These are phyloP conservation scores for Acorus calamus DNA, from an alignment of 106 monocot genomes.

Conservation along the genomic window DNA sequence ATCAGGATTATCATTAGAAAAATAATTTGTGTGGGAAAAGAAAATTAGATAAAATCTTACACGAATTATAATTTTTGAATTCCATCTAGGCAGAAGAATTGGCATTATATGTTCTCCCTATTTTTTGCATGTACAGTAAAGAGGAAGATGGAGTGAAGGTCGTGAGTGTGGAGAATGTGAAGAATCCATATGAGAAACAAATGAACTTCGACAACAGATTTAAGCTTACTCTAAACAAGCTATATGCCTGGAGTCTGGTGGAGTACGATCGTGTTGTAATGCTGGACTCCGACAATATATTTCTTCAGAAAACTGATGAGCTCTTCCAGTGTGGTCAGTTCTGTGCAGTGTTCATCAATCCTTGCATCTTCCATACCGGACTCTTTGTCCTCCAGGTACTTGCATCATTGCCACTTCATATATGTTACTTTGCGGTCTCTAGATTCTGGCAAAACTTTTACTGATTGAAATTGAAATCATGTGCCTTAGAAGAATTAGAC, in stretches of 20 bases:
- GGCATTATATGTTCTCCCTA: too few species aligned
- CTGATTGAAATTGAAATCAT: too few species aligned
- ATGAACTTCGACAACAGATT: slow-evolving; percentile 65
- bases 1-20: too few species aligned
- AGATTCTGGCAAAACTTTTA: too few species aligned
- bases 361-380: slow-evolving; percentile 94
- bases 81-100: too few species aligned
- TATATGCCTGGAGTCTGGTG: slow-evolving; percentile 88
- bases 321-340: slow-evolving; percentile 97
- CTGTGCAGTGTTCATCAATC: slow-evolving; percentile 93
- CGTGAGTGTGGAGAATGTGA: slow-evolving; percentile 65
- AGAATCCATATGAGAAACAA: slow-evolving; percentile 76
- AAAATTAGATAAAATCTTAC: too few species aligned
- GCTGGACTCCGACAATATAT: slow-evolving; percentile 94
- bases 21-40: too few species aligned
- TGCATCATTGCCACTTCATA: background rate
- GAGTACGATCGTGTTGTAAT: slow-evolving; percentile 92
- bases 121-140: slow-evolving; percentile 32
- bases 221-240: slow-evolving; percentile 85
- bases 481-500: too few species aligned
- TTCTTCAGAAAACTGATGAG: slow-evolving; percentile 82
- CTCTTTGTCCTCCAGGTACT: slow-evolving; percentile 85
- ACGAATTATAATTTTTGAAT: too few species aligned
- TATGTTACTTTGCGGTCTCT: slow-evolving; percentile 1
- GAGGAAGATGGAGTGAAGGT: slow-evolving; percentile 68